phyloP scores from a whole-genome alignment of 805 yeast species.

The Komagataella kurtzmanii region DNA sequence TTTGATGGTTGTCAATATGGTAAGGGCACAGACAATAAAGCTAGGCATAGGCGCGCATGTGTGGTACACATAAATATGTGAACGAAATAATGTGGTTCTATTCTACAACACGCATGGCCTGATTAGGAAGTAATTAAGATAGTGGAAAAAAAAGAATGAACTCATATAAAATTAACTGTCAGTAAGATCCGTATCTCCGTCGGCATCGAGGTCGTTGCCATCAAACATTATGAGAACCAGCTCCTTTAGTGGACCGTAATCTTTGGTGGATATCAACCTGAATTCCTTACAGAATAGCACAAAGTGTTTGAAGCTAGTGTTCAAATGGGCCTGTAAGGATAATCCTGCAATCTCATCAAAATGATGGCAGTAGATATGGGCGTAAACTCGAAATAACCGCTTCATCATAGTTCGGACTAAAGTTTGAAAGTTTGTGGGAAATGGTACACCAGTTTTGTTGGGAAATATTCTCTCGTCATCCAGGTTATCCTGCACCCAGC shows the following conservation, averaged over 20 bases:
- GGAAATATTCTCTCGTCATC: conserved; percentile 91
- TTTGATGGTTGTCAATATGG: background rate
- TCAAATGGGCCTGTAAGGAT: conserved; percentile 84
- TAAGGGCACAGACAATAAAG: background rate
- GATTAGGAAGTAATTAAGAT: background rate
- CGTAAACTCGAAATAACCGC: conserved; percentile 86
- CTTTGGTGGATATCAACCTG: conserved; percentile 60
- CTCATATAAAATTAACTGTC: background rate
- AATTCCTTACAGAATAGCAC: conserved; percentile 81
- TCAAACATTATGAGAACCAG: conserved; percentile 58
- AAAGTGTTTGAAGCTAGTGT: conserved; percentile 90
- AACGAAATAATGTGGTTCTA: background rate
- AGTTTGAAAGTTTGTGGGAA: conserved; percentile 71
- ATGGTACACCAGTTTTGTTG: conserved; percentile 79
- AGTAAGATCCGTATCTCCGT: background rate
- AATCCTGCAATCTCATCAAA: conserved; percentile 89
- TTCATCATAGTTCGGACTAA: conserved; percentile 80
- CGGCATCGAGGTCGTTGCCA: conserved; percentile 9
- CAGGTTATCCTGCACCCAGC: conserved; percentile 86
- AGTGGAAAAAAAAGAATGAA: background rate
- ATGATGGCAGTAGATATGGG: conserved; percentile 96
- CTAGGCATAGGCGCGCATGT: background rate
- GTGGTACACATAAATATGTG: background rate
- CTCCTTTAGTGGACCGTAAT: conserved; percentile 86
- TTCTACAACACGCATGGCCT: background rate